These are phyloP conservation scores for Apocynum venetum DNA, from an alignment of 257 asterid genomes.

Conservation along the genomic window DNA sequence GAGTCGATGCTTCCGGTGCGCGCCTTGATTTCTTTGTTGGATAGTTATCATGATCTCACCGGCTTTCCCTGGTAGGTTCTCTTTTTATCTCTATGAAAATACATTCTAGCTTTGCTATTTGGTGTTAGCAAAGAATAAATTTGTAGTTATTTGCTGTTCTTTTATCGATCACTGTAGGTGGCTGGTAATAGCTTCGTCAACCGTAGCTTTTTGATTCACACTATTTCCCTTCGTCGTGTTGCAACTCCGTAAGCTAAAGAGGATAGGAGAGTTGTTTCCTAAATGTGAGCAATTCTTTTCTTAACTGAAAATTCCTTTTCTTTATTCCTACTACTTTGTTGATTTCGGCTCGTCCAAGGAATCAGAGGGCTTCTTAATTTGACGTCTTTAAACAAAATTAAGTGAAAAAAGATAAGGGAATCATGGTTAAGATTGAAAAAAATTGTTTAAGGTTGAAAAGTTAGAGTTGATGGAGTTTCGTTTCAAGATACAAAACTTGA, in stretches of 20 bases:
- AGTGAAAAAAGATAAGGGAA: too few species aligned
- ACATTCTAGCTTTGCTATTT: not conserved
- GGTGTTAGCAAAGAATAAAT: not conserved
- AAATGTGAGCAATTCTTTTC: constrained; percentile 53
- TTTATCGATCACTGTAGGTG: constrained; percentile 54
- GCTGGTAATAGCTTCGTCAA: constrained; percentile 67
- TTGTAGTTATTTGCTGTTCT: not conserved
- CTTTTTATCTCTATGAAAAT: not conserved
- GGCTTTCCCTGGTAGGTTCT: constrained; percentile 40
- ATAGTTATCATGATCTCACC: constrained; percentile 32
- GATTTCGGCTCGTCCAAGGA: not conserved
- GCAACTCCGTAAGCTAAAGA: constrained; percentile 71
- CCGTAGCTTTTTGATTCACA: constrained; percentile 61
- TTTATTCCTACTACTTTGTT: not conserved
- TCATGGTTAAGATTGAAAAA: not conserved
- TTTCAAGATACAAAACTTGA: not conserved
- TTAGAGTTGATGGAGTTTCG: not conserved
- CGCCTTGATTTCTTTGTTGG: constrained; percentile 32
- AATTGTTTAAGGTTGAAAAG: not conserved
- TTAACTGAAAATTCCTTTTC: constrained; percentile 2
- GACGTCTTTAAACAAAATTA: not conserved
- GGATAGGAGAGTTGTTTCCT: constrained; percentile 56
- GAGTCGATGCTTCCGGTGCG: constrained; percentile 33
- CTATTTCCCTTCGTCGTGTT: constrained; percentile 57
- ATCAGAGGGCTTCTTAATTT: not conserved